phyloP scores from a whole-genome alignment of 2,329 filamentous ascomycete species.

The Paecilomyces fulvus region DNA sequence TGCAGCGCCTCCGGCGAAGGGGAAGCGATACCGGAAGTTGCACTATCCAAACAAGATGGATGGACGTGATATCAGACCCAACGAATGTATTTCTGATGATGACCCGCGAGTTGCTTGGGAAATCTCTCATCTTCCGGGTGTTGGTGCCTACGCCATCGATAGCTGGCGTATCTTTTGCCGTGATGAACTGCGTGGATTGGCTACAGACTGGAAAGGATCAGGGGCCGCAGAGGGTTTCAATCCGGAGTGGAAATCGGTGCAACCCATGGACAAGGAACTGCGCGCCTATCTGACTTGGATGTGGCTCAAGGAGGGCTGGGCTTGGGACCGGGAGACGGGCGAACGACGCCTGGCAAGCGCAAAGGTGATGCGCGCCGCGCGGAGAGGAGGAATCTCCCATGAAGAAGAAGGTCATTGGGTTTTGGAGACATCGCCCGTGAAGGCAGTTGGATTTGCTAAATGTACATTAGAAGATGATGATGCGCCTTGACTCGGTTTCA shows the following conservation, averaged over 20 bases:
- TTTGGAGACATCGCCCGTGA: conserved; percentile 15
- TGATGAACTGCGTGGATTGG: conserved; percentile 61
- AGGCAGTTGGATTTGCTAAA: background rate
- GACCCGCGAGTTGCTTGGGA: conserved; percentile 60
- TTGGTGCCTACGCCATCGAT: conserved; percentile 73
- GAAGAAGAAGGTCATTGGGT: conserved; percentile 34
- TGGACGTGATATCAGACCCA: conserved; percentile 40
- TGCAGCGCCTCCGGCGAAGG: conserved; percentile 50
- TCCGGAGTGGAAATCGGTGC: conserved; percentile 84
- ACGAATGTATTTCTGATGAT: conserved; percentile 42
- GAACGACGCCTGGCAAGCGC: conserved; percentile 32
- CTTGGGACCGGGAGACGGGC: conserved; percentile 69
- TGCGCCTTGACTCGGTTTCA: background rate
- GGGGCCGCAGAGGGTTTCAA: conserved; percentile 50
- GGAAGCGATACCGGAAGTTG: conserved; percentile 48
- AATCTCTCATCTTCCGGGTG: conserved; percentile 71
- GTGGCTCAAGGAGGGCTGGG: conserved; percentile 80
- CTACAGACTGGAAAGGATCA: conserved; percentile 57
- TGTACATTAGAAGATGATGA: background rate
- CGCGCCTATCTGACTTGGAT: conserved; percentile 80
- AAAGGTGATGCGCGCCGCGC: conserved; percentile 29
- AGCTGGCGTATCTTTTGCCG: conserved; percentile 92
- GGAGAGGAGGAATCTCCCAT: conserved; percentile 32
- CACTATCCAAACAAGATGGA: conserved; percentile 47
- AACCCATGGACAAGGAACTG: conserved; percentile 81